A percentile compares a stretch with the other conserved stretches of the same genome.
Conservation (phyloP, 2,329 filamentous ascomycete species). For the Cylindrodendrum hubeiense region DNA sequence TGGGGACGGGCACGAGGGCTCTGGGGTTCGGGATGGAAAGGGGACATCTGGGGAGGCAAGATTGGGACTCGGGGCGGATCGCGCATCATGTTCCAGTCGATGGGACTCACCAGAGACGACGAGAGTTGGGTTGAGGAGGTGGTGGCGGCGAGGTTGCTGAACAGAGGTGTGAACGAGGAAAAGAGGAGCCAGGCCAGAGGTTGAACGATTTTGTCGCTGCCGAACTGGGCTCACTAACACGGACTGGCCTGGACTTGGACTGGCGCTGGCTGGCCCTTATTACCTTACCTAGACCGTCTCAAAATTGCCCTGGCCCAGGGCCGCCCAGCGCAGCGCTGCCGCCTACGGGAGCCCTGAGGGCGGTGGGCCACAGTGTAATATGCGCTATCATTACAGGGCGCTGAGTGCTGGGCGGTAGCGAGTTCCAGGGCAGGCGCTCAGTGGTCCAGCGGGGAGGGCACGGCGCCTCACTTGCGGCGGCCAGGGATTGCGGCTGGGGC, state of each 20-base stretch:
- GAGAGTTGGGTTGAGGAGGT: constrained; percentile 48
- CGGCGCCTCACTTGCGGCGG: constrained; percentile 8
- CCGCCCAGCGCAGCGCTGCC: neutral
- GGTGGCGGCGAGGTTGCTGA: constrained; percentile 51
- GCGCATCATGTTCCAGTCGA: constrained; percentile 51
- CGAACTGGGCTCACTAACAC: constrained; percentile 45
- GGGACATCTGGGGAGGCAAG: constrained; percentile 39
- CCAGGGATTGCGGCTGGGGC: constrained; percentile 20
- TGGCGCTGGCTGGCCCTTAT: constrained; percentile 19
- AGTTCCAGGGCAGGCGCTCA: constrained; percentile 11
- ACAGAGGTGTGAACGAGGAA: constrained; percentile 58
- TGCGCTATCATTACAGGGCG: constrained; percentile 19
- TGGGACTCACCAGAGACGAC: constrained; percentile 54
- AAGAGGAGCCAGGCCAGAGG: constrained; percentile 56
- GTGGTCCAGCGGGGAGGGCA: neutral
- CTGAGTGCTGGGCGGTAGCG: constrained; percentile 10
- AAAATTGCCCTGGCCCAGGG: constrained; percentile 24
- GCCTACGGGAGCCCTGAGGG: constrained; percentile 2
- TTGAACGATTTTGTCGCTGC: constrained; percentile 57
- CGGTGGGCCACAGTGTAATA: constrained; percentile 3
- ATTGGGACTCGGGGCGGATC: constrained; percentile 48
- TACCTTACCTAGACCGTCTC: constrained; percentile 23
- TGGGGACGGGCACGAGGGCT: constrained; percentile 42
- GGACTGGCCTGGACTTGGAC: constrained; percentile 26
- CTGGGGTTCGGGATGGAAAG: constrained; percentile 39